Percentiles rank a stretch among this genome's conserved stretches.
phyloP scores from a whole-genome alignment of 2,329 filamentous ascomycete genomes.

The Lithohypha guttulata region DNA sequence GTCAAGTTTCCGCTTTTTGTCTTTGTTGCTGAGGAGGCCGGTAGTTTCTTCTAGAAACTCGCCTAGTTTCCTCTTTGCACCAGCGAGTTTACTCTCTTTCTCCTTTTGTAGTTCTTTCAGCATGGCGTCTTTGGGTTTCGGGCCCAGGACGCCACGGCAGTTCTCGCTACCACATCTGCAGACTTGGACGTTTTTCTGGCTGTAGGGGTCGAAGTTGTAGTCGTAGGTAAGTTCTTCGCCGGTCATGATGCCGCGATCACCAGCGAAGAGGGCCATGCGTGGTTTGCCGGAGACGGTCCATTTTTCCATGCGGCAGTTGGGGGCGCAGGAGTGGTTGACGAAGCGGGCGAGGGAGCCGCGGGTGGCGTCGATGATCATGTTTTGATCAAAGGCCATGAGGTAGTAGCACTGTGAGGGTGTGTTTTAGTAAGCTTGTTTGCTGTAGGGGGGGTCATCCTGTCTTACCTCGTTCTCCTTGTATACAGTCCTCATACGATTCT shows the following conservation, averaged over 20 bases:
- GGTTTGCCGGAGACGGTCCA: constrained; percentile 92
- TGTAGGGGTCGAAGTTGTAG: constrained; percentile 60
- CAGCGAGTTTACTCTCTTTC: constrained; percentile 15
- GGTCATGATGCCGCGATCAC: constrained; percentile 78
- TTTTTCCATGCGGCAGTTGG: constrained; percentile 96
- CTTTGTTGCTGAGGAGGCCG: constrained; percentile 16
- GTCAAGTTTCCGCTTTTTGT: background rate
- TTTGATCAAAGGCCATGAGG: constrained; percentile 95
- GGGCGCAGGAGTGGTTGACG: constrained; percentile 93
- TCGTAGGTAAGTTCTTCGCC: constrained; percentile 96
- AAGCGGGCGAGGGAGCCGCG: constrained; percentile 93
- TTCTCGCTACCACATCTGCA: constrained; percentile 52
- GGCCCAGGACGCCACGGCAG: constrained; percentile 51
- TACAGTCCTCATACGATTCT: constrained; percentile 80
- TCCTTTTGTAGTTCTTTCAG: constrained; percentile 15
- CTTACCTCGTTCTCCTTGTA: constrained; percentile 89
- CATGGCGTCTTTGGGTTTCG: constrained; percentile 52
- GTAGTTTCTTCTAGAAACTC: constrained; percentile 17
- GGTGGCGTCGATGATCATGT: constrained; percentile 88
- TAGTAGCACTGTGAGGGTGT: constrained; percentile 67
- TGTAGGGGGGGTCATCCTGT: no score
- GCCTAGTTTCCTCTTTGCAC: constrained; percentile 19
- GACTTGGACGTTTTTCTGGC: constrained; percentile 51
- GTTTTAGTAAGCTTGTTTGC: no score
- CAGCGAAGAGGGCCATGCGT: constrained; percentile 92